Evolutionary conservation across 2,329 filamentous ascomycete species (phyloP).

Genomic region (Dothistroma septosporum): DNA sequence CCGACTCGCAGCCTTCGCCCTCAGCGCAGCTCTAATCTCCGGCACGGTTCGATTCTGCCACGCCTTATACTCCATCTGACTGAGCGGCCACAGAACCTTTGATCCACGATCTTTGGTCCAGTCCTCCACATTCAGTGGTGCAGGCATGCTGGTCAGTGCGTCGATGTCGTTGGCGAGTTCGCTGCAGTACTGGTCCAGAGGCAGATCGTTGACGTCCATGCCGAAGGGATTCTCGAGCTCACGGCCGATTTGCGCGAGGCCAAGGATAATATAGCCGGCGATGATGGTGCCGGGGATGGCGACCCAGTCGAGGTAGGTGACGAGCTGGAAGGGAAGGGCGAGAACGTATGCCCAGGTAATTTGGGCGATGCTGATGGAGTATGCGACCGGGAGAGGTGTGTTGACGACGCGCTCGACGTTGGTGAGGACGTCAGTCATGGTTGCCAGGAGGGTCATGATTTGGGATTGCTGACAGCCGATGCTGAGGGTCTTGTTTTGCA

Average conservation of each 20-base stretch:
- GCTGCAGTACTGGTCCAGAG: constrained; percentile 70
- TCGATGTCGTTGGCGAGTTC: constrained; percentile 72
- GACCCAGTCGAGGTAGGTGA: constrained; percentile 60
- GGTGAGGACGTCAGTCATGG: constrained; percentile 67
- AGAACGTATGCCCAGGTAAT: constrained; percentile 83
- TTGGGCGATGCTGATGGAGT: constrained; percentile 78
- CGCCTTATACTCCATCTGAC: constrained; percentile 37
- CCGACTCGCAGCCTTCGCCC: constrained; percentile 36
- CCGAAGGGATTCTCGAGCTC: constrained; percentile 87
- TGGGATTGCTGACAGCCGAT: constrained; percentile 58
- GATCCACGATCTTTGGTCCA: constrained; percentile 51
- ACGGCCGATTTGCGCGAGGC: constrained; percentile 68
- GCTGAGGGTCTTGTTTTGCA: constrained; percentile 53
- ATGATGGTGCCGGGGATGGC: constrained; percentile 70
- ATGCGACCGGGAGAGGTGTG: constrained; percentile 77
- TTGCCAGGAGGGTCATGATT: constrained; percentile 54
- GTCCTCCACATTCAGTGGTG: constrained; percentile 46
- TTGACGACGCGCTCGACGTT: constrained; percentile 74
- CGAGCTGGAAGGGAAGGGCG: constrained; percentile 76
- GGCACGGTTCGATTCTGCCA: constrained; percentile 38
- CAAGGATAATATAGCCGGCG: constrained; percentile 75
- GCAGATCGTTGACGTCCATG: constrained; percentile 76
- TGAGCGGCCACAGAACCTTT: constrained; percentile 57
- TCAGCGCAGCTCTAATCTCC: constrained; percentile 43
- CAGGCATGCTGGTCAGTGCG: constrained; percentile 59